Percentiles rank a stretch among this genome's conserved stretches.
These are phyloP conservation scores for Stramenopiles sp. DNA, from an alignment of 352 stramenopile genomes.

Conservation along the genomic window DNA sequence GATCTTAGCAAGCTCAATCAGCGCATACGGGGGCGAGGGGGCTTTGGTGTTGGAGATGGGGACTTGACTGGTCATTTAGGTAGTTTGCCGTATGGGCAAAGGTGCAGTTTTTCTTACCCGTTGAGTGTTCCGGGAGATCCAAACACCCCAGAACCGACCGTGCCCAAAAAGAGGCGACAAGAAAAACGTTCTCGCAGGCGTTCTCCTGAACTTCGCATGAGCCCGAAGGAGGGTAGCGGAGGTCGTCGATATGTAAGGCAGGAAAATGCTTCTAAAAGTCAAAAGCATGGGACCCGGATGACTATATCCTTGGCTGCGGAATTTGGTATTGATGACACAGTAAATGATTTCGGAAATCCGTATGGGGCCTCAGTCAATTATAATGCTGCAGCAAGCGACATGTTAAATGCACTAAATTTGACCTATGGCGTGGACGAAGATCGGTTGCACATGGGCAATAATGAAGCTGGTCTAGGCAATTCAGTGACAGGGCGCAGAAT, in stretches of 20 bases:
- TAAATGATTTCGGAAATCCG: conserved; percentile 5
- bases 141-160: neutral
- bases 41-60: neutral
- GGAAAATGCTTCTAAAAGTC: neutral
- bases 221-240: too few species aligned
- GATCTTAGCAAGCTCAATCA: neutral
- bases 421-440: neutral
- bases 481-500: neutral
- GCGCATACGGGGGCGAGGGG: neutral
- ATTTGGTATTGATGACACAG: conserved; percentile 5
- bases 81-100: neutral
- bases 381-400: neutral
- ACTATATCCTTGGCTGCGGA: neutral
- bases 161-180: neutral
- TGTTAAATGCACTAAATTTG: neutral
- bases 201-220: neutral
- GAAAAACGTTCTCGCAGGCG: neutral
- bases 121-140: neutral
- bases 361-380: neutral
- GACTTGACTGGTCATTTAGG: neutral
- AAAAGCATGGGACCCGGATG: neutral
- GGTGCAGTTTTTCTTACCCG: neutral
- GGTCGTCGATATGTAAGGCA: too few species aligned
- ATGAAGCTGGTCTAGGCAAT: neutral
- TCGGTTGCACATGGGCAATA: neutral